Evolutionary conservation across 2,329 filamentous ascomycete species (phyloP).

Genomic region (Colletotrichum plurivorum): DNA sequence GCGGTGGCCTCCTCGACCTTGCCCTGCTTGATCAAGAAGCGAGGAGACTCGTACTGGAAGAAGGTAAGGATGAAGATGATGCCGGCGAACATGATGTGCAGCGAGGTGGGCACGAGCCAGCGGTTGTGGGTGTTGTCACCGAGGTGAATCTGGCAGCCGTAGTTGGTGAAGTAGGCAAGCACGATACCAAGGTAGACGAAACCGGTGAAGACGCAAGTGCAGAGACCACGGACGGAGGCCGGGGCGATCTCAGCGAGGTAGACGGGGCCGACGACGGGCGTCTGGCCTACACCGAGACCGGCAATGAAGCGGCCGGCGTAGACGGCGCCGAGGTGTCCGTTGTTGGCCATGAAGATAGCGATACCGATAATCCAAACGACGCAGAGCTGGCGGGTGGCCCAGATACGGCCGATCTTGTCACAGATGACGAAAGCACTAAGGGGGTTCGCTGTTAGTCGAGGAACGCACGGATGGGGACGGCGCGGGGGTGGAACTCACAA

Average conservation of each 20-base stretch:
- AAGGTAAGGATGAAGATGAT: slow-evolving; percentile 80
- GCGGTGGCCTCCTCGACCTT: slow-evolving; percentile 70
- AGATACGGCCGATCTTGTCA: slow-evolving; percentile 74
- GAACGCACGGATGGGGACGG: background rate
- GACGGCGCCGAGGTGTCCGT: slow-evolving; percentile 68
- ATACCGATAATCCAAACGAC: slow-evolving; percentile 71
- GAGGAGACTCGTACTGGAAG: slow-evolving; percentile 78
- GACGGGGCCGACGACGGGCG: slow-evolving; percentile 76
- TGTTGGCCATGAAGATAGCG: slow-evolving; percentile 69
- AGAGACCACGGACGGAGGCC: slow-evolving; percentile 78
- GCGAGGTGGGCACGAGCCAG: slow-evolving; percentile 78
- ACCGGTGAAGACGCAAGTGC: slow-evolving; percentile 70
- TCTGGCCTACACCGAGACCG: slow-evolving; percentile 76
- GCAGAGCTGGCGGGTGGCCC: slow-evolving; percentile 72
- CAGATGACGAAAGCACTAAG: slow-evolving; percentile 70
- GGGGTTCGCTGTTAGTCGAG: slow-evolving; percentile 10
- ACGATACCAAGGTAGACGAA: slow-evolving; percentile 83
- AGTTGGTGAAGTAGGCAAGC: slow-evolving; percentile 83
- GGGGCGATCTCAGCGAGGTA: slow-evolving; percentile 83
- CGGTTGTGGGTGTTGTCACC: slow-evolving; percentile 60
- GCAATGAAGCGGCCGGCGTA: slow-evolving; percentile 78
- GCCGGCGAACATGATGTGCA: slow-evolving; percentile 84
- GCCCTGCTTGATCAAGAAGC: slow-evolving; percentile 77
- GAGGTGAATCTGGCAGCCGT: slow-evolving; percentile 68
- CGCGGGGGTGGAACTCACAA: slow-evolving; percentile 52